Evolutionary conservation across 768 basidiomycete genomes (phyloP), one percentile per base, ranked within the genome.

Genomic region (Amanita pallidorosea): DNA sequence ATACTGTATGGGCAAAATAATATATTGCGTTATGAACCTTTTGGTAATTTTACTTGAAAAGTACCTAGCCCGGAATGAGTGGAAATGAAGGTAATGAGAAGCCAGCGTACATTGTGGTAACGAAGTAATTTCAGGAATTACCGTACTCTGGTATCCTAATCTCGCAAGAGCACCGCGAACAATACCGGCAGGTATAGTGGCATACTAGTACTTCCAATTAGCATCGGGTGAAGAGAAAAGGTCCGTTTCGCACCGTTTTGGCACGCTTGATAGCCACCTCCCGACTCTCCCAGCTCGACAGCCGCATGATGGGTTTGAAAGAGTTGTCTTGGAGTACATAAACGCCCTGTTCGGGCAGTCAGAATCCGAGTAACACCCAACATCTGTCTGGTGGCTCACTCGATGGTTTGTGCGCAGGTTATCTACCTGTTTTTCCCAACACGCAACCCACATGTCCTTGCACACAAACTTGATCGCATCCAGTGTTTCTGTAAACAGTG

Each of bases 391-490:
- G 13, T 4, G 20, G 68, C 80, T 36, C 60, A 92, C 92, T 45
- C 93, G 74, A 64, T 95, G 94, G 63, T 97, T 97, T 13, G 93
- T 97, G 41, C 93, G 79, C 52, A 97, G 68, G 64, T 97, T 97
- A 60, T 96, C 93, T 1, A 96, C 89, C 63, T 95, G 94, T 62
- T 94, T 94, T 47, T 92, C 88, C 83, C 89, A 96, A 51, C 85
- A 86, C 18, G 84, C 80, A 0, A 80, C 72, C 89, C 93, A 97
- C n/a, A 97, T 69, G 51, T 97, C 93, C 61, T 97, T 97, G 70
- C 93, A 97, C 52, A 97, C 76, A 60, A 96, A 96, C 65, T 97
- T 96, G 69, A 97, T 83, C 8, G 79, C 83, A 54, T 97, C 94
- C 6, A 97, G 73, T 0, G 90, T 86, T 61, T 94, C 87, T 0